Evolutionary conservation across 805 yeast species (phyloP), one percentile per base, ranked within the genome.

Genomic region (Starmerella bacillaris): DNA sequence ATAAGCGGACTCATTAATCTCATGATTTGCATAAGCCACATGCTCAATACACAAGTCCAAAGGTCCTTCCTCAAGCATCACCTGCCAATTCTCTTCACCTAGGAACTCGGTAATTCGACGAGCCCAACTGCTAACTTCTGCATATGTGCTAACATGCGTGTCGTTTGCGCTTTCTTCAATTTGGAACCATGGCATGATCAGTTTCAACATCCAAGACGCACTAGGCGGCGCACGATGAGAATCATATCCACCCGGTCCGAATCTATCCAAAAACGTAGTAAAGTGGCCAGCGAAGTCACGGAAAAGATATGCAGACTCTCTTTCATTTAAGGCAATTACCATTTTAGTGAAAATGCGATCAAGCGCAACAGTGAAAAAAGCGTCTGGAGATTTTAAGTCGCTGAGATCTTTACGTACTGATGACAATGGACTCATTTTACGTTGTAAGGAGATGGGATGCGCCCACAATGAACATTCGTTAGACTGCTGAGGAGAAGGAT

Each of bases 1-100:
- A 29, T 41, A 46, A 5, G 50, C 41, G 5, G 29, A 24, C 2
- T 37, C 34, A 18, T 36, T 27, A 6, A 40, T 24, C 14, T 21
- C 31, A 7, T 26, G 24, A 2, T 35, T 33, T 7, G 26, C 5
- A 16, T 35, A 30, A 3, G 38, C 37, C 35, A 44, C 38, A 12
- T 44, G 37, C 2, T 49, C 49, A 8, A 41, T 35, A 26, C 49
- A 34, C 2, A 30, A 9, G 14, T 46, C 46, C 54, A 55, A 50
- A 11, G 40, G 32, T 1, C 37, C 41, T 2, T 40, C 33, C 11
- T 37, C 30, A 5, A 50, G 26, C 11, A 38, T 4, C 5, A 27
- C 34, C 4, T 28, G 20, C 9, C 34, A 27, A 21, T 27, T 21
- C 7, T 24, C 14, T 3, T 14, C 24, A 7, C 43, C 42, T 2